These are phyloP conservation scores for Umbellularia californica DNA, from an alignment of 164 flowering plant species.

Conservation along the genomic window DNA sequence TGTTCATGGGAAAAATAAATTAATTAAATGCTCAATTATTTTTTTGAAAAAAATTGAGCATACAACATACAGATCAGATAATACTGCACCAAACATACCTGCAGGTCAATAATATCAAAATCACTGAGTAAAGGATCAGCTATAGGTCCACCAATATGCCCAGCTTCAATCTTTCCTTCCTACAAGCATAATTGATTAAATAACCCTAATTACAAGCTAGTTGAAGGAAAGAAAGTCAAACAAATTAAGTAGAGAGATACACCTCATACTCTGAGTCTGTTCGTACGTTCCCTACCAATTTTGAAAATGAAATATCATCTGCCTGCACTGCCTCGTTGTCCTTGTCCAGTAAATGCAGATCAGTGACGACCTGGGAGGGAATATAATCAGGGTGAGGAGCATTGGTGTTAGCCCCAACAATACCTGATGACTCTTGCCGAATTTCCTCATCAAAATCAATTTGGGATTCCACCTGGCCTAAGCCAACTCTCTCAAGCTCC, in stretches of 20 bases:
- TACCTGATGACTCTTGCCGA: conserved; percentile 22
- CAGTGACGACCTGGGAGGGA: conserved; percentile 20
- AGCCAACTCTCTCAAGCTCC: conserved; percentile 26
- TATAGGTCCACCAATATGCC: conserved; percentile 41
- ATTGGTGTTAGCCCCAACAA: conserved; percentile 14
- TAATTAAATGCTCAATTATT: no score
- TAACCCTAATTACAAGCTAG: background rate
- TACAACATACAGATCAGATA: no score
- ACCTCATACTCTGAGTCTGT: conserved; percentile 74
- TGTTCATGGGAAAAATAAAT: no score
- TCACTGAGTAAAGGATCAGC: conserved; percentile 51
- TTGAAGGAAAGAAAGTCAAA: background rate
- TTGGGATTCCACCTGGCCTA: conserved; percentile 25
- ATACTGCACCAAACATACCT: conserved; percentile 41
- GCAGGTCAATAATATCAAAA: conserved; percentile 66
- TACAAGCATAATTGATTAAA: conserved; percentile 17
- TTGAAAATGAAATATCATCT: conserved; percentile 35
- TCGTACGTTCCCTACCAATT: conserved; percentile 31
- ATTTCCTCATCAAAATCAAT: conserved; percentile 27
- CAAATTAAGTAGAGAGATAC: conserved; percentile 8
- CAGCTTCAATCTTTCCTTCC: conserved; percentile 52
- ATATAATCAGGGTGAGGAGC: conserved; percentile 16
- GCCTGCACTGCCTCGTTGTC: conserved; percentile 43
- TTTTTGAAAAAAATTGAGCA: no score
- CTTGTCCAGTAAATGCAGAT: conserved; percentile 15